These are phyloP conservation scores for Castanea sativa DNA, from an alignment of 306 rosid species.

Conservation along the genomic window DNA sequence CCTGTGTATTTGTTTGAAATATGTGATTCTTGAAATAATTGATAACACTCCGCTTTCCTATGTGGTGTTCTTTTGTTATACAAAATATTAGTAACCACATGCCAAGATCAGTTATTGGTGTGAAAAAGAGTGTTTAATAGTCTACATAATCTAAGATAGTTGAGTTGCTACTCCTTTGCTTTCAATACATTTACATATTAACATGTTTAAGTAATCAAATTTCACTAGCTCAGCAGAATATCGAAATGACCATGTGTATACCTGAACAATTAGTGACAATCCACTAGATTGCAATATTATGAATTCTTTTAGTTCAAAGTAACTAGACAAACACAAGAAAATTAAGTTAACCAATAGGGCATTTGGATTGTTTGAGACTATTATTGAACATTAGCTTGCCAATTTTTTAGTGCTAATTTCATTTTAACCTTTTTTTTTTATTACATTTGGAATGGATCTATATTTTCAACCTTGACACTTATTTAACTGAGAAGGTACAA, in stretches of 20 bases:
- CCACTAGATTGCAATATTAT: not conserved
- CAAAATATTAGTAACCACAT: not conserved
- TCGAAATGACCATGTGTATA: not conserved
- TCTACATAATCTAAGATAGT: not conserved
- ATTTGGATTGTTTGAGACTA: not conserved
- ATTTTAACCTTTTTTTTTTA: too few relatives aligned
- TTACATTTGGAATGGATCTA: not conserved
- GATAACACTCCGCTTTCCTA: not conserved
- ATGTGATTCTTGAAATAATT: not conserved
- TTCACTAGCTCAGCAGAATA: slow-evolving; percentile 15
- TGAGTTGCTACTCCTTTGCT: not conserved
- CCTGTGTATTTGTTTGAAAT: not conserved
- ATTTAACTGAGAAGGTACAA: not conserved
- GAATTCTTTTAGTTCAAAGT: not conserved
- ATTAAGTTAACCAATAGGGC: not conserved
- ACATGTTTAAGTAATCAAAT: slow-evolving; percentile 37
- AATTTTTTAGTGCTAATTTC: too few relatives aligned
- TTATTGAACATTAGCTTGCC: not conserved
- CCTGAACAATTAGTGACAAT: not conserved
- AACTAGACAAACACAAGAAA: not conserved
- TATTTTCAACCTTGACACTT: not conserved
- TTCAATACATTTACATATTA: not conserved
- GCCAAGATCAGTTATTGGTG: not conserved
- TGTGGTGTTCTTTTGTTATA: not conserved
- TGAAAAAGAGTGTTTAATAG: not conserved